Conservation (phyloP, 352 stramenopile genomes). For the Thraustochytrium sp. region DNA sequence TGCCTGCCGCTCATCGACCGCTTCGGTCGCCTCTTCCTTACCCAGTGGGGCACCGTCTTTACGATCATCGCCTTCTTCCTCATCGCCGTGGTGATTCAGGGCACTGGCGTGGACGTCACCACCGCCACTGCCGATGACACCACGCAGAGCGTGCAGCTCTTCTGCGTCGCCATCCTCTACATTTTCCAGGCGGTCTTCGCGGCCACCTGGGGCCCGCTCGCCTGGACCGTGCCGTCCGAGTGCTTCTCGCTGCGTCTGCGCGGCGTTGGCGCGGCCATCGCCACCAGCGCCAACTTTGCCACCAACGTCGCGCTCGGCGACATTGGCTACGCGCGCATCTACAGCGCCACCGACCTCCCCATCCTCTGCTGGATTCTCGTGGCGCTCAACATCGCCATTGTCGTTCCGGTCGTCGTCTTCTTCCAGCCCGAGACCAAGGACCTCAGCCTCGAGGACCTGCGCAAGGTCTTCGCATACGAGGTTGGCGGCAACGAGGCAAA, state of each 20-base stretch:
- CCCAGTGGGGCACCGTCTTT: neutral
- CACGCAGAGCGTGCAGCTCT: neutral
- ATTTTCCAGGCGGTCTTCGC: slow-evolving; percentile 7
- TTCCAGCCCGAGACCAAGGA: slow-evolving; percentile 10
- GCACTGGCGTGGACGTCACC: neutral
- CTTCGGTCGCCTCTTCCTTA: neutral
- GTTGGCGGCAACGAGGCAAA: neutral
- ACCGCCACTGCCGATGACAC: neutral
- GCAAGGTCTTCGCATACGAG: neutral
- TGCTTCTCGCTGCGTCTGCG: neutral
- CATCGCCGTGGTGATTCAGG: neutral
- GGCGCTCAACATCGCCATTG: neutral
- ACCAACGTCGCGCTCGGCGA: neutral
- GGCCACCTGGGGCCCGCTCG: neutral
- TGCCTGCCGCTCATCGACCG: neutral
- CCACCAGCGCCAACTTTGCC: neutral
- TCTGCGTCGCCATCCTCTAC: neutral
- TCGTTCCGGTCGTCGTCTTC: neutral
- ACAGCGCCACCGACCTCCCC: neutral
- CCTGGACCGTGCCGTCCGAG: neutral
- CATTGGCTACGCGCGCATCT: neutral
- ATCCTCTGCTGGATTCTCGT: neutral
- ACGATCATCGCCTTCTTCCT: neutral
- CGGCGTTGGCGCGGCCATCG: neutral
- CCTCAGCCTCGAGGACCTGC: slow-evolving; percentile 3